These are phyloP conservation scores for Herpotrichia juniperi DNA, from an alignment of 2,329 filamentous ascomycete species.

Conservation along the genomic window DNA sequence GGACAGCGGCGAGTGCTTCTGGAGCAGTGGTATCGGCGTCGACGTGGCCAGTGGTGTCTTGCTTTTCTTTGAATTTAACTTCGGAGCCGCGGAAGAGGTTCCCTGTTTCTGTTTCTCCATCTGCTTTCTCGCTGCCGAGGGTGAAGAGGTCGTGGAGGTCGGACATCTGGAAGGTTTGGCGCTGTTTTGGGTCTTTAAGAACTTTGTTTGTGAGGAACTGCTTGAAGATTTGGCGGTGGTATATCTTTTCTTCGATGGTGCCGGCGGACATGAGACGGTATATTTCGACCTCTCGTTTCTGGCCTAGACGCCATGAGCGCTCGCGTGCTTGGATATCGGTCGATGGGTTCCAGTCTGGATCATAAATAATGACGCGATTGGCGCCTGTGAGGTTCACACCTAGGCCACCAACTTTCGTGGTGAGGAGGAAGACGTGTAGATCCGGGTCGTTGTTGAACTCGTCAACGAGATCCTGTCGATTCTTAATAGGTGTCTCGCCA, in stretches of 20 bases:
- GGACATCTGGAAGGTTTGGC: constrained; percentile 85
- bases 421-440: constrained; percentile 88
- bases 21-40: constrained; percentile 29
- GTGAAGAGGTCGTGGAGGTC: constrained; percentile 93
- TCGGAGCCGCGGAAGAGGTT: constrained; percentile 88
- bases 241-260: constrained; percentile 99
- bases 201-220: constrained; percentile 98
- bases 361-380: constrained; percentile 95
- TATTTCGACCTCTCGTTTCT: constrained; percentile 93
- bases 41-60: constrained; percentile 32
- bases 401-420: constrained; percentile 92
- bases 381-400: constrained; percentile 95
- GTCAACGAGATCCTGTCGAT: constrained; percentile 88
- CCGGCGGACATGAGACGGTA: constrained; percentile 98
- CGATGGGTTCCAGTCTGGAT: constrained; percentile 98
- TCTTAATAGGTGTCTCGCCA: constrained; percentile 85
- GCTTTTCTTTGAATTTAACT: constrained; percentile 63
- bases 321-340: constrained; percentile 95
- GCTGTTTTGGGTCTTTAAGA: constrained; percentile 89
- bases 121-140: constrained; percentile 66
- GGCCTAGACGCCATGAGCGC: constrained; percentile 91
- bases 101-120: constrained; percentile 79
- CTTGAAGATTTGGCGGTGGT: constrained; percentile 98
- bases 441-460: constrained; percentile 84
- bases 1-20: constrained; percentile 42